phyloP scores from a whole-genome alignment of 495 filamentous ascomycete genomes.

The Lepidopterella palustris region DNA sequence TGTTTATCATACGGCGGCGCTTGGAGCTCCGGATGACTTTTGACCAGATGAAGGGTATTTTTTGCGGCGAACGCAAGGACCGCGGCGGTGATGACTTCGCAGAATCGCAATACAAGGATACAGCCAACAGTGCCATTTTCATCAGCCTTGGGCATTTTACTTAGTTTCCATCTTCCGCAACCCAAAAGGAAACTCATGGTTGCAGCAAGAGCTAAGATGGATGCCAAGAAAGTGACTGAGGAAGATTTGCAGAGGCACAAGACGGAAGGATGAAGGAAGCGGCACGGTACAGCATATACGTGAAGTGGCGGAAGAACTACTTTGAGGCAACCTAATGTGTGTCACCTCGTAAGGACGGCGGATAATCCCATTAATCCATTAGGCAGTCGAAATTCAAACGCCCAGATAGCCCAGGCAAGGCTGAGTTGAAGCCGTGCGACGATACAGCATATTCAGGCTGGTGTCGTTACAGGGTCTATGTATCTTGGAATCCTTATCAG shows the following conservation, averaged over 20 bases:
- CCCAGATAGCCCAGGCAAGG: background rate
- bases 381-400: background rate
- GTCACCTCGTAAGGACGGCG: background rate
- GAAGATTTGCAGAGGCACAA: background rate
- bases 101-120: slow-evolving; percentile 3
- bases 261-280: background rate
- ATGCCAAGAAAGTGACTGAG: background rate
- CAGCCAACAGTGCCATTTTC: slow-evolving; percentile 13
- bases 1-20: slow-evolving; percentile 4
- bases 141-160: slow-evolving; percentile 7
- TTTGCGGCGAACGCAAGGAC: slow-evolving; percentile 12
- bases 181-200: slow-evolving; percentile 6
- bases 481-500: background rate
- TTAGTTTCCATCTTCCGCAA: slow-evolving; percentile 10
- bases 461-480: too few relatives aligned
- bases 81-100: slow-evolving; percentile 7
- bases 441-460: background rate
- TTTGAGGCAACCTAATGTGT: background rate
- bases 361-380: too few relatives aligned
- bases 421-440: background rate
- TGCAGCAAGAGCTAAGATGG: background rate
- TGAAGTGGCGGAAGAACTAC: background rate
- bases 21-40: slow-evolving; percentile 4
- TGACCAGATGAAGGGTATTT: slow-evolving; percentile 1
- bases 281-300: background rate